A percentile compares a stretch with the other conserved stretches of the same genome.
Conservation (phyloP, 169 alveolate species). For the Cryptosporidium viatorum region DNA sequence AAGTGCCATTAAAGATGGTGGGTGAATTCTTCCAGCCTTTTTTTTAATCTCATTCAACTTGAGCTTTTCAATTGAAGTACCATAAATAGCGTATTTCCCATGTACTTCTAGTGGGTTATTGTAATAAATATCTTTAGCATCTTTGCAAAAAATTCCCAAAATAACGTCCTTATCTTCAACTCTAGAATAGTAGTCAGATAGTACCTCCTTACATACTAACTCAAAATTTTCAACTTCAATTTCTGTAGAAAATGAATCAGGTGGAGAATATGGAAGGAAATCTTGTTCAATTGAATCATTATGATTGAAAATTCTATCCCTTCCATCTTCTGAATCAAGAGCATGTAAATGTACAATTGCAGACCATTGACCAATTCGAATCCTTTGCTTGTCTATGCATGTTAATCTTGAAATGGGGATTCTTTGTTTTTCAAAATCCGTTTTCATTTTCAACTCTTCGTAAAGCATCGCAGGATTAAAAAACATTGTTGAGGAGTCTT, state of each 20-base stretch:
- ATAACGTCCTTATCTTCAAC: conserved; percentile 18
- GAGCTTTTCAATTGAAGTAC: conserved; percentile 5
- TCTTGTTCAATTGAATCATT: neutral
- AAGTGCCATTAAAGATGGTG: conserved; percentile 51
- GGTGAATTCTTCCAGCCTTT: conserved; percentile 33
- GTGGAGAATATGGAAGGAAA: conserved; percentile 61
- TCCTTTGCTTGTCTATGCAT: conserved; percentile 52
- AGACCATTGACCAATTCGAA: conserved; percentile 73
- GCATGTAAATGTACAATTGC: conserved; percentile 70
- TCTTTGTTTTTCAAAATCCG: conserved; percentile 45
- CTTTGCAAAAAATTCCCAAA: conserved; percentile 45
- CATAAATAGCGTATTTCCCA: conserved; percentile 36
- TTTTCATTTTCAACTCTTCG: conserved; percentile 44
- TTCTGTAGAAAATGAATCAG: conserved; percentile 32
- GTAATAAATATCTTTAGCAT: conserved; percentile 51
- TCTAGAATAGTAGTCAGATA: conserved; percentile 18
- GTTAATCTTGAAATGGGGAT: conserved; percentile 41
- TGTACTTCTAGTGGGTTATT: conserved; percentile 31
- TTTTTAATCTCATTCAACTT: conserved; percentile 17
- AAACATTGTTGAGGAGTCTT: conserved; percentile 43
- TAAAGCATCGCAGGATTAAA: conserved; percentile 67
- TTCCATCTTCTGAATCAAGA: conserved; percentile 68
- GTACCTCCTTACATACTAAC: conserved; percentile 8
- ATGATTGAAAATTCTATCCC: conserved; percentile 43
- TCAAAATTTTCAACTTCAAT: conserved; percentile 54